Percentiles rank a stretch among this genome's conserved stretches.
Evolutionary conservation across 164 flowering plant genomes (phyloP).

Genomic region (Brasenia schreberi): DNA sequence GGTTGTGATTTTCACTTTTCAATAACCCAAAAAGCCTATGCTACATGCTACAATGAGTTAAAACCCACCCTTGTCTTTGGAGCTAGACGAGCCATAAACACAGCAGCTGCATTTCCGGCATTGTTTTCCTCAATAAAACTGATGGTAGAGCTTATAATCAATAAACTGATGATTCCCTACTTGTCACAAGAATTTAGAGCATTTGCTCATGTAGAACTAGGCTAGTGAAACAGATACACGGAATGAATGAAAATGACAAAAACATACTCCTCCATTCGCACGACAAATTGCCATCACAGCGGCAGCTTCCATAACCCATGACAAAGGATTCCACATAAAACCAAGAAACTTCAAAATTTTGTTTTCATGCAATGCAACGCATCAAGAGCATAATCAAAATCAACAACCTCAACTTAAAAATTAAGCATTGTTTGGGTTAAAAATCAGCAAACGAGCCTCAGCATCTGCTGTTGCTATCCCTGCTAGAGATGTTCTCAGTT

Average conservation of each 20-base stretch:
- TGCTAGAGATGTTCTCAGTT: constrained; percentile 40
- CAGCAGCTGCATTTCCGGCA: constrained; percentile 87
- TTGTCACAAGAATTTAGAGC: not conserved
- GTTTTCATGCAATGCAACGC: constrained; percentile 51
- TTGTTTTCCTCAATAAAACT: constrained; percentile 87
- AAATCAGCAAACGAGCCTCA: constrained; percentile 38
- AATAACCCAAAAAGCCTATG: no score
- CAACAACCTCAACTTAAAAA: no score
- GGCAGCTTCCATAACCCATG: constrained; percentile 38
- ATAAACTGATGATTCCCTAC: constrained; percentile 48
- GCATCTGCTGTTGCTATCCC: constrained; percentile 77
- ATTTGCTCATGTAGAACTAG: no score
- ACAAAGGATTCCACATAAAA: constrained; percentile 92
- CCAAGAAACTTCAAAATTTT: constrained; percentile 73
- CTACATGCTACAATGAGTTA: no score
- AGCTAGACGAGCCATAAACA: constrained; percentile 77
- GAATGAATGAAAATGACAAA: not conserved
- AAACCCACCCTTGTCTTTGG: constrained; percentile 71
- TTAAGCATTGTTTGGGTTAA: constrained; percentile 40
- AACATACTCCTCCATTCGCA: constrained; percentile 83
- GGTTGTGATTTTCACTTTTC: no score
- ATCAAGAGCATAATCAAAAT: not conserved
- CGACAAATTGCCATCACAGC: constrained; percentile 39
- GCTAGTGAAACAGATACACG: no score
- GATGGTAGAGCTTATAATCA: constrained; percentile 67